Evolutionary conservation across 2,329 filamentous ascomycete species (phyloP).

Genomic region (Cytospora piceicola): DNA sequence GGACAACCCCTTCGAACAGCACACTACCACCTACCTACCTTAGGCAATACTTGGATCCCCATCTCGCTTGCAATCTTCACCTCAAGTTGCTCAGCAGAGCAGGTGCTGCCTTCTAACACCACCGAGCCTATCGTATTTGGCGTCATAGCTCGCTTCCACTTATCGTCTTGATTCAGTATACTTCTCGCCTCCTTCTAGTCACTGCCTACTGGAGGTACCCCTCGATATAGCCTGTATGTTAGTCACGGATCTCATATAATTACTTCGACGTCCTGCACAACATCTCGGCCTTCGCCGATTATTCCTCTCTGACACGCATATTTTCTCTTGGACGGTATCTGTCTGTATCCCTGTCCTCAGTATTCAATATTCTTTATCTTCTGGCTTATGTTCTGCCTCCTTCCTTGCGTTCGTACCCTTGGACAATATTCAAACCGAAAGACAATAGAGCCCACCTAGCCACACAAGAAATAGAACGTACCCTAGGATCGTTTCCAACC

Average conservation of each 20-base stretch:
- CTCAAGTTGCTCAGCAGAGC: slow-evolving; percentile 21
- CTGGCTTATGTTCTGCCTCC: neutral
- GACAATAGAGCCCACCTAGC: neutral
- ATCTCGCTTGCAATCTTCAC: slow-evolving; percentile 10
- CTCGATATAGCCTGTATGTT: neutral
- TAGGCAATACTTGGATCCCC: slow-evolving; percentile 22
- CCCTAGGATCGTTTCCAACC: slow-evolving; percentile 2
- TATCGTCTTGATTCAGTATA: slow-evolving; percentile 9
- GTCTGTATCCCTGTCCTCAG: neutral
- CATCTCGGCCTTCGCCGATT: neutral
- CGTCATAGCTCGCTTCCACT: slow-evolving; percentile 15
- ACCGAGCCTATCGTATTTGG: slow-evolving; percentile 14
- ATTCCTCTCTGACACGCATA: neutral
- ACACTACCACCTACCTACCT: slow-evolving; percentile 30
- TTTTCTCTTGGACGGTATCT: neutral
- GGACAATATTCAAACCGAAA: neutral
- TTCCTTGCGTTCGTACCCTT: neutral
- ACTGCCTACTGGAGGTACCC: neutral
- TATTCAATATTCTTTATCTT: neutral
- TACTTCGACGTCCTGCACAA: neutral
- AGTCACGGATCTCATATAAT: slow-evolving; percentile 1
- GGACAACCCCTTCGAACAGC: slow-evolving; percentile 9
- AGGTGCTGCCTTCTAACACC: slow-evolving; percentile 13
- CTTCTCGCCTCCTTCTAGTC: slow-evolving; percentile 11
- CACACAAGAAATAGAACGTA: neutral